These are phyloP conservation scores for Poteriospumella lacustris DNA, from an alignment of 108 stramenopile species.

Conservation along the genomic window DNA sequence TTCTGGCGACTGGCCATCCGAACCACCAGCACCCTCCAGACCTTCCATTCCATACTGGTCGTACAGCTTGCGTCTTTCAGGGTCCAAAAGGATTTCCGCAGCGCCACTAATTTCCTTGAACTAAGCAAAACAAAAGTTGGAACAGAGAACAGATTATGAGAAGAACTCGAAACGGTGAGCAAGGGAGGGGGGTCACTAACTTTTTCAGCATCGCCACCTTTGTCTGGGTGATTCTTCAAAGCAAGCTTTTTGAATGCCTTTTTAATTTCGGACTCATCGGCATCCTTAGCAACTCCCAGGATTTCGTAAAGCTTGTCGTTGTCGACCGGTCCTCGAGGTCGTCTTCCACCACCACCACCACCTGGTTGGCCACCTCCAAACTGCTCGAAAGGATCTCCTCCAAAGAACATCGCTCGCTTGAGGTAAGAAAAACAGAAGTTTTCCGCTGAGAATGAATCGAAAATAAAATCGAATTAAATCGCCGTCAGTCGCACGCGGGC, in stretches of 20 bases:
- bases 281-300: constrained; percentile 51
- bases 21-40: constrained; percentile 54
- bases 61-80: constrained; percentile 74
- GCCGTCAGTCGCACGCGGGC: no score
- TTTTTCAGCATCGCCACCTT: constrained; percentile 52
- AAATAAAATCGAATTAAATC: no score
- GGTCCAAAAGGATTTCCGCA: constrained; percentile 86
- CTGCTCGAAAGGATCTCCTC: constrained; percentile 45
- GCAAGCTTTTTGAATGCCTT: constrained; percentile 63
- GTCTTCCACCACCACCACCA: constrained; percentile 32
- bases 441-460: no score
- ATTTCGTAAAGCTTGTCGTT: constrained; percentile 48
- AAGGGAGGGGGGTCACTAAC: constrained; percentile 5
- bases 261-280: constrained; percentile 48
- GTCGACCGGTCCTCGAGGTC: constrained; percentile 42
- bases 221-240: constrained; percentile 59
- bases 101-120: constrained; percentile 95
- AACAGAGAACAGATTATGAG: background rate
- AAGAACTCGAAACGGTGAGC: background rate
- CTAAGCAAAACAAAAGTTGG: background rate
- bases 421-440: no score
- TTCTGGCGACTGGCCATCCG: constrained; percentile 41
- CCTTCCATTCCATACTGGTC: constrained; percentile 95
- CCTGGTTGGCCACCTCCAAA: constrained; percentile 34
- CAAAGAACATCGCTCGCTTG: constrained; percentile 45